These are phyloP conservation scores for Penicillium cataractarum DNA, from an alignment of 495 filamentous ascomycete species.

Conservation along the genomic window DNA sequence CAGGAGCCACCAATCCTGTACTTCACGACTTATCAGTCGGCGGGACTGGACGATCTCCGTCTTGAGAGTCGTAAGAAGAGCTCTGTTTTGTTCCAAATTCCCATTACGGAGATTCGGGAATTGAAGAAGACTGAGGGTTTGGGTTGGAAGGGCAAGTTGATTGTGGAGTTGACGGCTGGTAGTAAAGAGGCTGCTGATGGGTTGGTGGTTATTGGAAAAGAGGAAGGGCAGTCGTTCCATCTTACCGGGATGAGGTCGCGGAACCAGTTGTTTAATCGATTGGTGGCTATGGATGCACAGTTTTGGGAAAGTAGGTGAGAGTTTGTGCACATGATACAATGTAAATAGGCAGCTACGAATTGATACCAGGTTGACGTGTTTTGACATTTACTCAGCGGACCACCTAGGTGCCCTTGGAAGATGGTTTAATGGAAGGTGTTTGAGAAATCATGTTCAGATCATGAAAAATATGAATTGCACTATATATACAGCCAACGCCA, in stretches of 20 bases:
- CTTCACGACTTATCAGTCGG: slow-evolving; percentile 53
- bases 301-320: slow-evolving; percentile 82
- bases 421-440: no score
- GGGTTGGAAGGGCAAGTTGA: slow-evolving; percentile 86
- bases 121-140: slow-evolving; percentile 82
- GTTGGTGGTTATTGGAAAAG: slow-evolving; percentile 64
- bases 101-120: slow-evolving; percentile 64
- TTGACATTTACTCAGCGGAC: background rate
- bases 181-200: slow-evolving; percentile 76
- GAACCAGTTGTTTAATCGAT: slow-evolving; percentile 84
- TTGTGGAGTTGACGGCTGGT: slow-evolving; percentile 80
- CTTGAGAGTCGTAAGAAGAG: slow-evolving; percentile 50
- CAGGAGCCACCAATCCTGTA: slow-evolving; percentile 45
- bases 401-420: background rate
- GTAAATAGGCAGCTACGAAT: background rate
- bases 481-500: slow-evolving; percentile 18
- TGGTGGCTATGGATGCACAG: slow-evolving; percentile 81
- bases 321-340: background rate
- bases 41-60: slow-evolving; percentile 27
- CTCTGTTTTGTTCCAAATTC: slow-evolving; percentile 49
- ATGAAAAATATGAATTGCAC: background rate
- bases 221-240: slow-evolving; percentile 53
- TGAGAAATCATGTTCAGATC: background rate
- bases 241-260: slow-evolving; percentile 74
- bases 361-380: background rate